Conservation (phyloP, 805 yeast species). For the Wickerhamomyces ciferrii region DNA sequence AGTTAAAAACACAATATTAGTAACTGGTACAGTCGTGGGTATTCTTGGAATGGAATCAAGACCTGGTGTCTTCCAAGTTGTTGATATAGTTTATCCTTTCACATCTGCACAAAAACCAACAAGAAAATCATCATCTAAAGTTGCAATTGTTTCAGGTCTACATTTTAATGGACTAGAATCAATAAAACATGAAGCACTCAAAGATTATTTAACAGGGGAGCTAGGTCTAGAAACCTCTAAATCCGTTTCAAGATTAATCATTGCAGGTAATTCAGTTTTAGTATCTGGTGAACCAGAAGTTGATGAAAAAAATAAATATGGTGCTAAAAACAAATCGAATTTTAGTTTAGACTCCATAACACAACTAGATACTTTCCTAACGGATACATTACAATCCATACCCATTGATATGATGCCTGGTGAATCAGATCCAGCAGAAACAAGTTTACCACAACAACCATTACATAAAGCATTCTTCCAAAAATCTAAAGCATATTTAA, state of each 20-base stretch:
- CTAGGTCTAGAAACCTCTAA: slow-evolving; percentile 34
- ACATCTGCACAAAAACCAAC: slow-evolving; percentile 46
- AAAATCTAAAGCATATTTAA: slow-evolving; percentile 35
- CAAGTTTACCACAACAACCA: slow-evolving; percentile 84
- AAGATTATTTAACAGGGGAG: slow-evolving; percentile 70
- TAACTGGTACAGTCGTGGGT: slow-evolving; percentile 88
- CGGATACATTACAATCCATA: slow-evolving; percentile 49
- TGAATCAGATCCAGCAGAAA: slow-evolving; percentile 75
- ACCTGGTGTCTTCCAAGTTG: slow-evolving; percentile 78
- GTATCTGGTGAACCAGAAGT: slow-evolving; percentile 17
- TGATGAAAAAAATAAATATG: slow-evolving; percentile 29
- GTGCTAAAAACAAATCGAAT: slow-evolving; percentile 47
- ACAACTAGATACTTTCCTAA: slow-evolving; percentile 56
- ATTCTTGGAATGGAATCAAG: slow-evolving; percentile 80
- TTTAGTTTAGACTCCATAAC: slow-evolving; percentile 42
- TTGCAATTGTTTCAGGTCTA: slow-evolving; percentile 79
- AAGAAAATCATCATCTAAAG: slow-evolving; percentile 25
- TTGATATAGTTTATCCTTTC: slow-evolving; percentile 73
- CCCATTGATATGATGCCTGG: slow-evolving; percentile 87
- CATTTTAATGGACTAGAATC: slow-evolving; percentile 44
- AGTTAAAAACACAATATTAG: slow-evolving; percentile 51
- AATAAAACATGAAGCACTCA: slow-evolving; percentile 48
- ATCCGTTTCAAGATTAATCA: slow-evolving; percentile 44
- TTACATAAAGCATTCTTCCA: slow-evolving; percentile 73
- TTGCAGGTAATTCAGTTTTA: slow-evolving; percentile 68